Conservation (phyloP, 2,329 filamentous ascomycete genomes). For the Trichoderma brevicompactum region DNA sequence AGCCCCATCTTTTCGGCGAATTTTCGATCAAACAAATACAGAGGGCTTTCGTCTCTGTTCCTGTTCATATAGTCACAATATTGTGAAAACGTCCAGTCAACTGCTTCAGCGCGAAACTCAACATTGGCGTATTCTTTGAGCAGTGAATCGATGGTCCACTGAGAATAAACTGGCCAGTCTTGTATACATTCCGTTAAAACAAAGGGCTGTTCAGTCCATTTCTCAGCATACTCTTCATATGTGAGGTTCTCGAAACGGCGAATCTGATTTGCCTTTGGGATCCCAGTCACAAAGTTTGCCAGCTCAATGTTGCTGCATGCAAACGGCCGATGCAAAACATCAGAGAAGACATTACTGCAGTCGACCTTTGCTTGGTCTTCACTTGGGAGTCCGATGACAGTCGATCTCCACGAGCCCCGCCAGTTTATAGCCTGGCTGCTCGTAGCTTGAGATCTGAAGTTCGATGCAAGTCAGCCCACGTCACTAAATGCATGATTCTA, state of each 20-base stretch:
- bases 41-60: constrained; percentile 81
- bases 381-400: constrained; percentile 64
- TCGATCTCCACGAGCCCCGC: constrained; percentile 84
- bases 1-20: constrained; percentile 88
- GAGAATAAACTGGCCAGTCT: constrained; percentile 75
- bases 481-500: background rate
- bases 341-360: constrained; percentile 83
- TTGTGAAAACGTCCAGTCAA: constrained; percentile 85
- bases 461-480: constrained; percentile 14
- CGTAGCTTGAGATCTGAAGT: constrained; percentile 10
- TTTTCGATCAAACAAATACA: constrained; percentile 88
- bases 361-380: constrained; percentile 62
- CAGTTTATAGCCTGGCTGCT: constrained; percentile 55
- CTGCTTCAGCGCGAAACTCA: constrained; percentile 85
- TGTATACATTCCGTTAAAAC: constrained; percentile 82
- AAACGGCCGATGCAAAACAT: constrained; percentile 87
- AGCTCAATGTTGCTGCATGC: constrained; percentile 80
- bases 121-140: constrained; percentile 66
- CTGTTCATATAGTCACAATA: constrained; percentile 83
- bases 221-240: constrained; percentile 71
- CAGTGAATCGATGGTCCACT: constrained; percentile 75
- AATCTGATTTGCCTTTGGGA: constrained; percentile 76
- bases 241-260: constrained; percentile 69
- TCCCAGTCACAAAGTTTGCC: constrained; percentile 67
- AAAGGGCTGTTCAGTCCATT: constrained; percentile 83